Percentiles rank a stretch among this genome's conserved stretches.
Conservation (phyloP, 2,329 filamentous ascomycete species). For the Colletotrichum lindemuthianum region DNA sequence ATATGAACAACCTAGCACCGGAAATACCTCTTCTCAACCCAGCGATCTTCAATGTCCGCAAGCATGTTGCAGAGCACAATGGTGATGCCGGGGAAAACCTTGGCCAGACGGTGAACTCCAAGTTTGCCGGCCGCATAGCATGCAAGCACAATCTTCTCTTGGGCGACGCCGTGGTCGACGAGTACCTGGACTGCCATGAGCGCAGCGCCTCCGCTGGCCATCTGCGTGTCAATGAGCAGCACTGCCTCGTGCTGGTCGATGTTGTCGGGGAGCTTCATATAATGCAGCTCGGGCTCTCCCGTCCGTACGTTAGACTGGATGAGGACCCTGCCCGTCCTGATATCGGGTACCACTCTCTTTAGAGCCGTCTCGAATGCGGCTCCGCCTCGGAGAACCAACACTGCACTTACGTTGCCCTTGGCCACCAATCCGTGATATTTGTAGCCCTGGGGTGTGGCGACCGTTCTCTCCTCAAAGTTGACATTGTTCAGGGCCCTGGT, state of each 20-base stretch:
- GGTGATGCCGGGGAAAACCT: slow-evolving; percentile 87
- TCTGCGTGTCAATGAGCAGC: slow-evolving; percentile 89
- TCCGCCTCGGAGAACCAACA: slow-evolving; percentile 89
- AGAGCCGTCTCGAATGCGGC: slow-evolving; percentile 89
- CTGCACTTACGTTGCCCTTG: slow-evolving; percentile 81
- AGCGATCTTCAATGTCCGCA: slow-evolving; percentile 83
- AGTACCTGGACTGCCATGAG: slow-evolving; percentile 98
- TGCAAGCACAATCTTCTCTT: slow-evolving; percentile 88
- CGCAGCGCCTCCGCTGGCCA: slow-evolving; percentile 86
- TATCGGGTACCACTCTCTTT: slow-evolving; percentile 91
- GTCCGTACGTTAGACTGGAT: slow-evolving; percentile 89
- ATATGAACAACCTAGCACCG: slow-evolving; percentile 69
- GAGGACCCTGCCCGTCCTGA: slow-evolving; percentile 85
- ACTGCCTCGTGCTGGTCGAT: slow-evolving; percentile 82
- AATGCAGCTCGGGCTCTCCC: slow-evolving; percentile 93
- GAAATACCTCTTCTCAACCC: slow-evolving; percentile 91
- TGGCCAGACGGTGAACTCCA: slow-evolving; percentile 85
- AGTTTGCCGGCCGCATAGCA: slow-evolving; percentile 90
- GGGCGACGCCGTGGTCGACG: slow-evolving; percentile 88
- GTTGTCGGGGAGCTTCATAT: slow-evolving; percentile 79
- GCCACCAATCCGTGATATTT: slow-evolving; percentile 77
- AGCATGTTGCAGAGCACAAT: slow-evolving; percentile 88
- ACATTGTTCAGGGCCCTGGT: slow-evolving; percentile 79
- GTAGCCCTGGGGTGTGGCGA: slow-evolving; percentile 77
- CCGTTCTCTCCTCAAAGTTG: slow-evolving; percentile 69